A percentile compares a stretch with the other conserved stretches of the same genome.
Conservation (phyloP, 495 filamentous ascomycete genomes). For the Podospora appendiculata region DNA sequence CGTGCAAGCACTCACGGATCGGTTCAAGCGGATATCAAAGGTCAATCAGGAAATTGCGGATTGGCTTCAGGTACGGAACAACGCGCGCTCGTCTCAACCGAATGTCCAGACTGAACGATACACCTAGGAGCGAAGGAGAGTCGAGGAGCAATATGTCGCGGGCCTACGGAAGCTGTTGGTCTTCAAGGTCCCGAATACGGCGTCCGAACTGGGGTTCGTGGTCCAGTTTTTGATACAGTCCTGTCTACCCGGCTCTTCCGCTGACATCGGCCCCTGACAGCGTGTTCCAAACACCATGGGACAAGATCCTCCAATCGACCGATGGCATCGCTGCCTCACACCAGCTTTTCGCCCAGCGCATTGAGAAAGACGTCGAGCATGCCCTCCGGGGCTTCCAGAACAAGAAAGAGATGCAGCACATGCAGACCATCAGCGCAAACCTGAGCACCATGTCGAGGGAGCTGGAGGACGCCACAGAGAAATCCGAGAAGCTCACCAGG, state of each 20-base stretch:
- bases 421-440: conserved; percentile 77
- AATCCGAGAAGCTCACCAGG: conserved; percentile 73
- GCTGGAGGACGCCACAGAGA: conserved; percentile 76
- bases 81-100: neutral
- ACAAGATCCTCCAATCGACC: conserved; percentile 75
- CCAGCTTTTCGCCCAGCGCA: conserved; percentile 69
- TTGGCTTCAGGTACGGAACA: conserved; percentile 76
- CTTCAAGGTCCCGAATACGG: conserved; percentile 63
- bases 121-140: conserved; percentile 78
- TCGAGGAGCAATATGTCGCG: conserved; percentile 86
- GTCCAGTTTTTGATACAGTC: neutral
- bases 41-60: conserved; percentile 91
- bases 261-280: conserved; percentile 38
- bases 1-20: conserved; percentile 75
- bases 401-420: conserved; percentile 70
- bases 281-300: conserved; percentile 87
- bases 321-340: conserved; percentile 79
- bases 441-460: conserved; percentile 74
- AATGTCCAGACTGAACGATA: conserved; percentile 16
- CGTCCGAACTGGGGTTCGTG: conserved; percentile 75
- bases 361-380: conserved; percentile 85
- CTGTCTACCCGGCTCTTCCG: conserved; percentile 3
- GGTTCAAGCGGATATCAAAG: conserved; percentile 76
- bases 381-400: conserved; percentile 69
- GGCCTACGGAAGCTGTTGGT: conserved; percentile 72